Base-by-base conservation (phyloP, 768 basidiomycete species). In the Sporobolomyces pararoseus region DNA sequence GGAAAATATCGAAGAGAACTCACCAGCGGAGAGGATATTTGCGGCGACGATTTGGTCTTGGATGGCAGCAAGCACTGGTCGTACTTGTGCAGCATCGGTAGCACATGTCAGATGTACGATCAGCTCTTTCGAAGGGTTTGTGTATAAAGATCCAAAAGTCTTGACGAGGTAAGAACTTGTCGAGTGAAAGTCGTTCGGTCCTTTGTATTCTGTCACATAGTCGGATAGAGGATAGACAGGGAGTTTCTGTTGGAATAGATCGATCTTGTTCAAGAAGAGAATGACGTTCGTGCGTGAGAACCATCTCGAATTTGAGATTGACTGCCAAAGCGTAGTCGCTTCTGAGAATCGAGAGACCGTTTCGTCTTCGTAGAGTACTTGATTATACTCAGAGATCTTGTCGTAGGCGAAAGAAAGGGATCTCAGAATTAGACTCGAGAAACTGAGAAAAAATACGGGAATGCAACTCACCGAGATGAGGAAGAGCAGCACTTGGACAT, bases 301-400 rank as follows among this genome's bases (percentile, higher is more conserved):
- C 91, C 90, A 96, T 69, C 92, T 85, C 35, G 91, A 93, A 76
- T 96, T 96, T 82, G 91, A 91, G 83, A 97, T 95, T 55, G 91
- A 95, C 79, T 95, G 91, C 80, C 95, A 98, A 52, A 96, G 87
- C 0, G 92, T 92, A 50, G 95, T 81, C 0, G 93, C 90, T 79
- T 96, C 95, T 82, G 93, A 88, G 89, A 98, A 94, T 73, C 93
- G 91, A 80, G 95, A 95, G 88, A 72, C 58, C 47, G 7, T 55
- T 46, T 75, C 68, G 79, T 96, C 92, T 80, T 96, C 94, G 80
- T 95, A 95, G 78, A 97, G 81, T 86, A 91, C 91, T 82, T 96
- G 91, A 79, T 94, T 88, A 79, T 94, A 98, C 83, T 98, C 93
- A 82, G 87, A 89, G 80, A 97, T 82, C 5, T 34, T 14, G n/a